Evolutionary conservation across 1,139 yeast species (phyloP).

Genomic region (Protomyces lactucae-debilis): DNA sequence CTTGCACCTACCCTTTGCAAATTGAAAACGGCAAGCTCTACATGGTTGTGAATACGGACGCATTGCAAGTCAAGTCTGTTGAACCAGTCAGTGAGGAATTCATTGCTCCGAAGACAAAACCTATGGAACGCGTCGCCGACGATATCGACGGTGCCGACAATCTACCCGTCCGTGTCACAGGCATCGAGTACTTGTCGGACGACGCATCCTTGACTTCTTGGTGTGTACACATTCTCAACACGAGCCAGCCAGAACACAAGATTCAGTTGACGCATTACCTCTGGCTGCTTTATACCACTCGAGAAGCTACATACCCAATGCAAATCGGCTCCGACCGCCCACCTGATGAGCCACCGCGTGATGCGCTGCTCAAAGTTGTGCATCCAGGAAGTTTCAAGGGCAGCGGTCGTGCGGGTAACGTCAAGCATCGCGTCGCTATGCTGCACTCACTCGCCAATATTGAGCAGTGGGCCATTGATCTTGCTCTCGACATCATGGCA

Average conservation of each 20-base stretch:
- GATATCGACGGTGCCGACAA: not conserved
- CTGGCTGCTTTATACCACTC: not conserved
- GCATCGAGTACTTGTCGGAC: not conserved
- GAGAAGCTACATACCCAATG: not conserved
- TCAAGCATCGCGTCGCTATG: constrained; percentile 21
- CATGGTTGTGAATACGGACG: not conserved
- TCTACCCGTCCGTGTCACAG: not conserved
- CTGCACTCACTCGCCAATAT: constrained; percentile 19
- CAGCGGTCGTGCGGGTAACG: constrained; percentile 12
- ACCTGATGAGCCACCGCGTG: constrained; percentile 8
- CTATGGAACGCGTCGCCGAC: not conserved
- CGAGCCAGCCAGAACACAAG: constrained; percentile 14
- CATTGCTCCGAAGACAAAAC: not conserved
- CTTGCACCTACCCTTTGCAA: constrained; percentile 12
- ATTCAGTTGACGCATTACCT: constrained; percentile 11
- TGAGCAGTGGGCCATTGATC: constrained; percentile 23
- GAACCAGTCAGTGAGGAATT: constrained; percentile 9
- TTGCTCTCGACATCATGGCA: constrained; percentile 16
- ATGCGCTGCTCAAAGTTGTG: constrained; percentile 1
- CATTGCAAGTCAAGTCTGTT: not conserved
- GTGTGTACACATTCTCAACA: constrained; percentile 7
- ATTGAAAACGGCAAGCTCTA: not conserved
- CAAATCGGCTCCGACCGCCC: not conserved
- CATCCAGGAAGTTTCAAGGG: constrained; percentile 6
- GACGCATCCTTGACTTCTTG: constrained; percentile 1